Evolutionary conservation across 345 rosid genomes (phyloP).

Genomic region (Salix udensis): DNA sequence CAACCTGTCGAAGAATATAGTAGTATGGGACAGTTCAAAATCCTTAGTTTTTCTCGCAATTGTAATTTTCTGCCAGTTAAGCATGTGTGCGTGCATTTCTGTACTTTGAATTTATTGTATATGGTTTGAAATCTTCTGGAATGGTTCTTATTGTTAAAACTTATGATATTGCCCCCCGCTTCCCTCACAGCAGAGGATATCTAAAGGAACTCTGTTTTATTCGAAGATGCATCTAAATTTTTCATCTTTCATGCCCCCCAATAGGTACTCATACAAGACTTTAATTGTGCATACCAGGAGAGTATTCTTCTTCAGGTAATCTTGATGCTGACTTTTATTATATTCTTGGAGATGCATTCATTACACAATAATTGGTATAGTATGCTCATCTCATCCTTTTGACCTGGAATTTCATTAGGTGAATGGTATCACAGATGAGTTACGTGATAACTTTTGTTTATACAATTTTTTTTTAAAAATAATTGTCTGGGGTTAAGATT

Average conservation of each 20-base stretch:
- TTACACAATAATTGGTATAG: slow-evolving; percentile 1
- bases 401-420: not conserved
- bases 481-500: not conserved
- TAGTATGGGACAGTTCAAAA: not conserved
- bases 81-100: not conserved
- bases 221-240: not conserved
- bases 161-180: not conserved
- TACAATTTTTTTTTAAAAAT: not conserved
- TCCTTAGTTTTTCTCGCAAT: not conserved
- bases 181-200: not conserved
- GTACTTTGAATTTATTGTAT: not conserved
- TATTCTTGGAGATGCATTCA: not conserved
- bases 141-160: not conserved
- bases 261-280: slow-evolving; percentile 83
- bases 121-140: not conserved
- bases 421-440: not conserved
- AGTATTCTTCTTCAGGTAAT: slow-evolving; percentile 88
- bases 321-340: not conserved
- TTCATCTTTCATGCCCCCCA: slow-evolving; percentile 6
- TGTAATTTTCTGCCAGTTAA: not conserved
- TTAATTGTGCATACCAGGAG: slow-evolving; percentile 96
- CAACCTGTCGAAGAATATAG: not conserved
- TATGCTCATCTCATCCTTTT: not conserved
- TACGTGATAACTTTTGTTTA: not conserved
- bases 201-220: not conserved